Base-by-base conservation (phyloP, 2,329 filamentous ascomycete species). In the Paraphoma sp. region DNA sequence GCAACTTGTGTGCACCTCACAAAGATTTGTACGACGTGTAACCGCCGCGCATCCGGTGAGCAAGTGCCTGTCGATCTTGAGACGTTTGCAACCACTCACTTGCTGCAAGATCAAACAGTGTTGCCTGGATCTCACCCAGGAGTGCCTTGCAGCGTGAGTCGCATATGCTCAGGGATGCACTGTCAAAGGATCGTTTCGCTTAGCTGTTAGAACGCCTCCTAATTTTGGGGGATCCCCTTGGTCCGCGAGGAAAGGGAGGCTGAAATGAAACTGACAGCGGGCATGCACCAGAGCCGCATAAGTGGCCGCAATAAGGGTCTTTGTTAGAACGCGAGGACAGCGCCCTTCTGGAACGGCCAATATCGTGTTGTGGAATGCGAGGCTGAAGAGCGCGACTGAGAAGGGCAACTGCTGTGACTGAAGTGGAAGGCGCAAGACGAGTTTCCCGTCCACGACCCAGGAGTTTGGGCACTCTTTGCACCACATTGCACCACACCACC, bases 271-370 rank as follows among this genome's bases (percentile, higher is more conserved):
- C 16, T 59, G 56, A 62, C 59, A 57, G 60, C 63, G 60, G 60
- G 59, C 56, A 53, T 55, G 58, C 46, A 51, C 48, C 23, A 57
- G 61, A 65, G 64, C 64, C 64, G 61, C 63, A 67, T 64, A 50
- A 23, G 43, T 56, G 54, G 54, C 54, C 57, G 57, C 57, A 23
- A 45, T 48, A 48, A 45, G 40, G 48, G 44, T 44, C 43, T 33
- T 36, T 31, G 14, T 44, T 28, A 14, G 30, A n/a, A 3, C 16
- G 18, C 11, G 12, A 43, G 18, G 14, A 14, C 28, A 31, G 41
- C 43, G 44, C n/a, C 16, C 17, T 45, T 23, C 9, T 10, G 17
- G 17, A 42, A 46, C 8, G 12, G 30, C 23, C 23, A 23, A 23
- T 12, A 12, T n/a, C 33, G 28, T 45, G 46, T 45, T 40, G 47